Base-by-base conservation (phyloP, 768 basidiomycete species). In the Amanita phalloides region DNA sequence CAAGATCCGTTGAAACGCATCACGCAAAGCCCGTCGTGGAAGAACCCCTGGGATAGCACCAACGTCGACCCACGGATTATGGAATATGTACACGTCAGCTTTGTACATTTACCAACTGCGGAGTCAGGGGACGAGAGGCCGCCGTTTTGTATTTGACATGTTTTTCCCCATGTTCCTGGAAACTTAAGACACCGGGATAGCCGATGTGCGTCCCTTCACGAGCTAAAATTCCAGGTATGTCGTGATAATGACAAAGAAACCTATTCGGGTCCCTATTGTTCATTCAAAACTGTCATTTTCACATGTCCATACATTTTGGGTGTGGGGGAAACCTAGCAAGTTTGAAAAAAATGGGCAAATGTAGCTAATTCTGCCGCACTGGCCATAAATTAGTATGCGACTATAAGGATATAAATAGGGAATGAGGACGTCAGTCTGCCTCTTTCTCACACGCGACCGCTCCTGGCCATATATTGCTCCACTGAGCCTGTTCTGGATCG, bases 141-240 rank as follows among this genome's bases (percentile, higher is more conserved):
- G 32, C 10, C 33, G 33, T 33, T 33, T 13, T 33, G 33, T 33
- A 33, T 33, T 33, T 33, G 33, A 11, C 10, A 33, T 11, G 33
- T 13, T 33, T 33, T 13, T 11, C 32, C 32, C 17, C 20, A 47
- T 47, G 30, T 47, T 33, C 17, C 32, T 47, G 17, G 11, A 30
- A 33, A 47, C 46, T 49, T 49, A 49, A 28, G 37, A 49, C 14
- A 28, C 48, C 48, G 48, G 37, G 26, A 38, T 38, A 39, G 26
- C 48, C 48, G 48, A 28, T 13, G 26, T 9, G 9, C 28, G 44
- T 45, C 44, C 26, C 44, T 45, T 30, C 14, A 11, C 9, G 41
- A 42, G 20, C 41, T 42, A 30, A 30, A 44, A 30, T n/a, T 30
- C 26, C 9, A 28, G 25, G 23, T 13, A 30, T 14, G 44, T 28